Base-by-base conservation (phyloP, 2,329 filamentous ascomycete genomes). In the Nemania bipapillata region DNA sequence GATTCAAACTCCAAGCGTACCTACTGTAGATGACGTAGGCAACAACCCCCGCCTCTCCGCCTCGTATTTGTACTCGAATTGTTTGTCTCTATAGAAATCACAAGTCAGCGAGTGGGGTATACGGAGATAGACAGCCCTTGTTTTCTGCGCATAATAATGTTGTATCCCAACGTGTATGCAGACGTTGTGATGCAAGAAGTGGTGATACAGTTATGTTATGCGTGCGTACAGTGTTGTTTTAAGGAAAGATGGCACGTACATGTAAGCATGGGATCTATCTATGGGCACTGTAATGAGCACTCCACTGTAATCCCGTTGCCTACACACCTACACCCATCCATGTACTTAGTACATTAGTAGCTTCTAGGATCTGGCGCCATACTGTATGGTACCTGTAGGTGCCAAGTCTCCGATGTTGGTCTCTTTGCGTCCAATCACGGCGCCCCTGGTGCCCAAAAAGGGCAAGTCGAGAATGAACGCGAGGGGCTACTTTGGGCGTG, bases 361-460 rank as follows among this genome's bases (percentile, higher is more conserved):
- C 9, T 49, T 11, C 3, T 47, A 7, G 20, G 40, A 30, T 40
- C n/a, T 49, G 45, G 40, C 15, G 28, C 22, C n/a, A n/a, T n/a
- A n/a, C n/a, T n/a, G n/a, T n/a, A n/a, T n/a, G n/a, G n/a, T n/a
- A n/a, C n/a, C n/a, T n/a, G 4, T 35, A 35, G 24, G 22, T 30
- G 66, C 66, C 61, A 68, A 68, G 63, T 60, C 49, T n/a, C n/a
- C n/a, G n/a, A n/a, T n/a, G n/a, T n/a, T n/a, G n/a, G n/a, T 32
- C 30, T 12, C 32, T 55, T 26, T 42, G 32, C 49, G 28, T 56
- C 70, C 71, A 73, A 73, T 73, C 69, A 71, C n/a, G 49, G 24
- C 20, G 60, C 22, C 54, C 56, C 22, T 47, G 59, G 40, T 62
- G 47, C 69, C 71, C 64, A 61, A 66, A 73, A 73, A 70, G 59